Evolutionary conservation across 257 asterid species (phyloP), one percentile per base, ranked within the genome.

Genomic region (Nicotiana sylvestris): DNA sequence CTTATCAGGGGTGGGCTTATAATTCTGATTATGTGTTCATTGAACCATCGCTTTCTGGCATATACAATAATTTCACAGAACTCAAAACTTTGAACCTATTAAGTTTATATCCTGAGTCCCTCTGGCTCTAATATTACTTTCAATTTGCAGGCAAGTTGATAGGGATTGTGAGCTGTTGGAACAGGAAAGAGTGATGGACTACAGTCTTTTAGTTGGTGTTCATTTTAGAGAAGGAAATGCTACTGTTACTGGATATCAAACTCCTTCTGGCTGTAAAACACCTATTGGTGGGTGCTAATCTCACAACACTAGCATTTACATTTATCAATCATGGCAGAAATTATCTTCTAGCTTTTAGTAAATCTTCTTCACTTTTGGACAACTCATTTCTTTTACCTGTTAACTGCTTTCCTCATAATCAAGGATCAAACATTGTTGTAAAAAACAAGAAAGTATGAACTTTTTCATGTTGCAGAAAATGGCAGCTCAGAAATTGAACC

Each of bases 151-250:
- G 87, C 97, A 93, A 92, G 90, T 92, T 11, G 97, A 92, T 77
- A 88, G 85, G 81, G 98, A 93, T 82, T 91, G 95, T 37, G 97
- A 92, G 86, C 78, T 93, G 78, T 91, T 93, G 83, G 98, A 93
- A 86, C 93, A 88, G 72, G 97, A 91, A 85, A 87, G 94, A 81
- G 91, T 92, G 66, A 93, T 93, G 97, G 98, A 93, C 39, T 93
- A 93, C 30, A 93, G 98, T 74, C 93, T 93, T 62, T 83, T 93
- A 43, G 95, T 93, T 82, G 98, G 98, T 37, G 85, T 93, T 83
- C 95, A 91, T 78, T 93, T 93, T 46, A 81, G 76, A 7, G 83
- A 78, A 58, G 82, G 69, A 39, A 82, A 49, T 76, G 60, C 81
- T 7, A 66, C 46, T 43, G 51, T 12, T 64, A 74, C 67, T 81